Base-by-base conservation (phyloP, 768 basidiomycete species). In the Scleroderma bovista region DNA sequence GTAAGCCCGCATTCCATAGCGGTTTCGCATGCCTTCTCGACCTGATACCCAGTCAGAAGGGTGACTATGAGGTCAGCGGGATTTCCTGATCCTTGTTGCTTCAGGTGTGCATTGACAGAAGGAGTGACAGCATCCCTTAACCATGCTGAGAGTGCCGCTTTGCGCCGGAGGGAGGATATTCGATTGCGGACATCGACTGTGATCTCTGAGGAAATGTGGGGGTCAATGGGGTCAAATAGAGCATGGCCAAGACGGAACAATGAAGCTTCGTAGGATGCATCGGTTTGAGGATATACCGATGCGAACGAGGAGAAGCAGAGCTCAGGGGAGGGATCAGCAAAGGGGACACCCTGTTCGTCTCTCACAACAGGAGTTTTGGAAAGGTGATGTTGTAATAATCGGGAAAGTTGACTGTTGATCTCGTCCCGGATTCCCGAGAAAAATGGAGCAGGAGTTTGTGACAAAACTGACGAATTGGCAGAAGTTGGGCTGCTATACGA, bases 161-260 rank as follows among this genome's bases (percentile, higher is more conserved):
- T 89, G 24, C 94, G 79, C 44, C 87, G 81, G 15, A 97, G 64
- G 20, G 78, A 67, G 26, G 62, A 62, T 23, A 89, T 70, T 13
- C 83, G 80, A 56, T 81, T 76, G 20, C 80, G 76, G 36, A 88
- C 72, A 48, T 88, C 83, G 8, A 76, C 76, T 2, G 80, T 75
- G 37, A 82, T 74, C 19, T 69, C 69, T 19, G 68, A 53, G 10
- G 73, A 75, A 0, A 94, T 70, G 15, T 72, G 72, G 26, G 89
- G 77, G 54, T 87, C 78, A 43, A 95, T 77, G 17, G 79, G 77
- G 67, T 98, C 96, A 61, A 97, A 99, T 1, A 99, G 73, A 1
- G 90, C 89, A 17, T 78, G 78, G 3, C 90, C 93, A 1, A 98
- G 81, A n/a, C 87, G 84, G 73, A 93, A 97, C 33, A 97, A 66